Conservation (phyloP, 768 basidiomycete species). For the Cubamyces sp. region DNA sequence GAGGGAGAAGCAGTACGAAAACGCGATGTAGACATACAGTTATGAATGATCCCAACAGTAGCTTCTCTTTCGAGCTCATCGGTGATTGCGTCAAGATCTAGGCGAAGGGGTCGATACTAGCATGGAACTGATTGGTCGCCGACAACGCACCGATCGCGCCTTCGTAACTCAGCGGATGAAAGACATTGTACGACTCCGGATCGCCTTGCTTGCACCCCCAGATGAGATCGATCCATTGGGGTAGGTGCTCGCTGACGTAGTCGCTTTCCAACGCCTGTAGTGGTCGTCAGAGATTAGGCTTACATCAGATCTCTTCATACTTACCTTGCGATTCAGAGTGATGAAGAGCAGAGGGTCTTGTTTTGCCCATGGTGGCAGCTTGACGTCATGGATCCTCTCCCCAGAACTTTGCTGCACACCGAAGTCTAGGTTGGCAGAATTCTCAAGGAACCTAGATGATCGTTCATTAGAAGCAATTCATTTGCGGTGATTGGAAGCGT, state of each 20-base stretch:
- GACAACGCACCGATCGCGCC: constrained; percentile 71
- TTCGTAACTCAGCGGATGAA: constrained; percentile 93
- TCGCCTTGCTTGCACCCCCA: constrained; percentile 91
- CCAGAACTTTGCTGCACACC: constrained; percentile 73
- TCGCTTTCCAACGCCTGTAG: constrained; percentile 86
- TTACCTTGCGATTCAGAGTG: constrained; percentile 71
- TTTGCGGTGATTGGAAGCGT: constrained; percentile 28
- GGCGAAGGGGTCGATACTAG: neutral
- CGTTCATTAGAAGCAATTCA: neutral
- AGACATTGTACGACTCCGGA: constrained; percentile 75
- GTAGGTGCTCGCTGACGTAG: constrained; percentile 81
- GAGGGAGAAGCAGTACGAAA: neutral
- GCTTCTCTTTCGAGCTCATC: constrained; percentile 90
- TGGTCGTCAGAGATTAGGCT: neutral
- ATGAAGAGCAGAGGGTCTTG: constrained; percentile 84
- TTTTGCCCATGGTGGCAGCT: constrained; percentile 89
- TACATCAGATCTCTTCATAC: neutral
- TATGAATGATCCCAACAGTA: constrained; percentile 93
- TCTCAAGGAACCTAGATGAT: constrained; percentile 73
- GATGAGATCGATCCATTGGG: constrained; percentile 92
- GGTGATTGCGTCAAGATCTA: constrained; percentile 84
- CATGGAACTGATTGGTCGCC: neutral
- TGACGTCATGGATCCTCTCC: constrained; percentile 85
- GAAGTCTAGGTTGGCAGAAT: constrained; percentile 78
- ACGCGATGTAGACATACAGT: constrained; percentile 58